These are phyloP conservation scores for Colletotrichum trifolii DNA, from an alignment of 2,329 filamentous ascomycete genomes.

Conservation along the genomic window DNA sequence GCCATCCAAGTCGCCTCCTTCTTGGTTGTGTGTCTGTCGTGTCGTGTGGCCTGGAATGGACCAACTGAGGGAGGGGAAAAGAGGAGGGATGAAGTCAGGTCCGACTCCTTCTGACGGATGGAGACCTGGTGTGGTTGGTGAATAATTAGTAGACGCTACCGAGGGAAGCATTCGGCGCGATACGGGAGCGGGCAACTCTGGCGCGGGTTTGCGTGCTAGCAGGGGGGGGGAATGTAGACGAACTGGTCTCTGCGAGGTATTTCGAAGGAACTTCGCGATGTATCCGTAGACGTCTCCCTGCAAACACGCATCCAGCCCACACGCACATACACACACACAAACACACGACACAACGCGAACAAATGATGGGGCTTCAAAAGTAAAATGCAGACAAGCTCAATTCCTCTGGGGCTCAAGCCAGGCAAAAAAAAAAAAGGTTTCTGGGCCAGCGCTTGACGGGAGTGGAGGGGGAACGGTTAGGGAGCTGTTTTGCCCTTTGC, in stretches of 20 bases:
- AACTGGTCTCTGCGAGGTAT: conserved; percentile 23
- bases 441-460: background rate
- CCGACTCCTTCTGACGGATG: conserved; percentile 3
- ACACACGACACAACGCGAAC: background rate
- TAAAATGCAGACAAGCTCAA: conserved; percentile 8
- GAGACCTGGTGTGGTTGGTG: too few species aligned
- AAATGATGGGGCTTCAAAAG: too few species aligned
- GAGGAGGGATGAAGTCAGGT: conserved; percentile 14
- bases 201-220: background rate
- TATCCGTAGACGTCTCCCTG: too few species aligned
- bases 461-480: conserved; percentile 12
- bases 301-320: conserved; percentile 3
- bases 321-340: background rate
- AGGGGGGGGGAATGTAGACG: conserved; percentile 3
- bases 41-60: conserved; percentile 10
- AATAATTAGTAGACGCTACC: conserved; percentile 1
- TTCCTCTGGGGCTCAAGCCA: background rate
- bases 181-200: conserved; percentile 6
- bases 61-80: conserved; percentile 10
- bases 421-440: background rate
- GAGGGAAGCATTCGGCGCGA: conserved; percentile 13
- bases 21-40: too few species aligned
- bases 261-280: background rate
- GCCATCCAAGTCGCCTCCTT: too few species aligned
- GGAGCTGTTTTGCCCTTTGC: too few species aligned